Percentiles rank a stretch among this genome's conserved stretches.
Conservation (phyloP, 495 filamentous ascomycete species). For the Aspergillus coremiiformis region DNA sequence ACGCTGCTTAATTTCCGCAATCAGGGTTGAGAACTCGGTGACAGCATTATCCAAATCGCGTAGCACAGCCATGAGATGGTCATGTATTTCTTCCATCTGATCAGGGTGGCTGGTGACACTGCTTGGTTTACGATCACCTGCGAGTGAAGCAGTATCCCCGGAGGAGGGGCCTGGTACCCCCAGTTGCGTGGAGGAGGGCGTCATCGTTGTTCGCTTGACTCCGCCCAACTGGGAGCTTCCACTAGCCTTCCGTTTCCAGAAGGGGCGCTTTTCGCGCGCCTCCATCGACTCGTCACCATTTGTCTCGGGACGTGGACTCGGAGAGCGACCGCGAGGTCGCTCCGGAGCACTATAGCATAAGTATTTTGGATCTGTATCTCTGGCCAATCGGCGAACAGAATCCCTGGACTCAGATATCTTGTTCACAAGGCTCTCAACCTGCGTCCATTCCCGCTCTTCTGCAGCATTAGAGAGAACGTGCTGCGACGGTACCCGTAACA, state of each 20-base stretch:
- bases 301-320: conserved; percentile 28
- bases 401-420: conserved; percentile 82
- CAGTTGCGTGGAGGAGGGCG: conserved; percentile 46
- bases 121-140: conserved; percentile 36
- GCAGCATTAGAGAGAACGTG: conserved; percentile 26
- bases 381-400: conserved; percentile 74
- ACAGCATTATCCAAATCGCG: conserved; percentile 78
- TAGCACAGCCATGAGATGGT: conserved; percentile 71
- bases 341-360: conserved; percentile 21
- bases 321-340: conserved; percentile 30
- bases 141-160: conserved; percentile 20
- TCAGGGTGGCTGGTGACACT: conserved; percentile 34
- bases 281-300: conserved; percentile 29
- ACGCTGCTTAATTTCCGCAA: conserved; percentile 71
- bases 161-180: conserved; percentile 40
- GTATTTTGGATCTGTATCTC: conserved; percentile 68
- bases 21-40: conserved; percentile 66
- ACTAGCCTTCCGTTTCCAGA: conserved; percentile 88
- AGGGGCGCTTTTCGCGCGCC: conserved; percentile 44
- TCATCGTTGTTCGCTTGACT: conserved; percentile 26
- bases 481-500: conserved; percentile 25
- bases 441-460: conserved; percentile 78
- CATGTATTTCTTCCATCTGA: conserved; percentile 57
- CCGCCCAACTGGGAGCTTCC: conserved; percentile 21
- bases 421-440: conserved; percentile 74